Percentiles rank a stretch among this genome's conserved stretches.
phyloP scores from a whole-genome alignment of 2,329 filamentous ascomycete species.

The Rhexocercosporidium sp. region DNA sequence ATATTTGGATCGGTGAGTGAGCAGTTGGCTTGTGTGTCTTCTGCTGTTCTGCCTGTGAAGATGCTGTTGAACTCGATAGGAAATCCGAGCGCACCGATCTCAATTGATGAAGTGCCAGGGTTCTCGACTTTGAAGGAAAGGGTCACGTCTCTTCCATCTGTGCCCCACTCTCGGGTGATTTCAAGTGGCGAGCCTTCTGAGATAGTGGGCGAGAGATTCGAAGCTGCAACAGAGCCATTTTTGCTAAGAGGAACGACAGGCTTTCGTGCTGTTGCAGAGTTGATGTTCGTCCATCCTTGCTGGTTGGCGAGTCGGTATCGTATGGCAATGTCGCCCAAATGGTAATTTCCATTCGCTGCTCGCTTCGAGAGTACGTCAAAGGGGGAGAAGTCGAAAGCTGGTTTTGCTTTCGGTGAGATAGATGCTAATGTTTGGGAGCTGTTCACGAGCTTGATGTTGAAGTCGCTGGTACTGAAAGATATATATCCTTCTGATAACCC shows the following conservation, averaged over 20 bases:
- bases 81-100: slow-evolving; percentile 62
- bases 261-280: slow-evolving; percentile 51
- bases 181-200: slow-evolving; percentile 46
- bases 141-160: slow-evolving; percentile 53
- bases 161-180: slow-evolving; percentile 58
- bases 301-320: slow-evolving; percentile 53
- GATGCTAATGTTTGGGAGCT: slow-evolving; percentile 56
- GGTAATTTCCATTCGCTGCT: slow-evolving; percentile 58
- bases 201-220: slow-evolving; percentile 50
- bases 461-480: slow-evolving; percentile 37
- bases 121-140: slow-evolving; percentile 59
- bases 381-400: slow-evolving; percentile 60
- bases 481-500: slow-evolving; percentile 17
- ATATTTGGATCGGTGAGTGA: slow-evolving; percentile 64
- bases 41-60: slow-evolving; percentile 56
- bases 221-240: slow-evolving; percentile 44
- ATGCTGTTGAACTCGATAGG: slow-evolving; percentile 68
- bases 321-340: slow-evolving; percentile 62
- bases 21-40: slow-evolving; percentile 55
- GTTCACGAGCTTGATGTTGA: slow-evolving; percentile 49
- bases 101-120: slow-evolving; percentile 46
- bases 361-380: slow-evolving; percentile 54
- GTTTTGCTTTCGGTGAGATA: slow-evolving; percentile 45
- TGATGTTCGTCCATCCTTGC: slow-evolving; percentile 51
- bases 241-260: slow-evolving; percentile 43